Conservation (phyloP, 805 yeast species). For the Wickerhamomyces ciferrii region DNA sequence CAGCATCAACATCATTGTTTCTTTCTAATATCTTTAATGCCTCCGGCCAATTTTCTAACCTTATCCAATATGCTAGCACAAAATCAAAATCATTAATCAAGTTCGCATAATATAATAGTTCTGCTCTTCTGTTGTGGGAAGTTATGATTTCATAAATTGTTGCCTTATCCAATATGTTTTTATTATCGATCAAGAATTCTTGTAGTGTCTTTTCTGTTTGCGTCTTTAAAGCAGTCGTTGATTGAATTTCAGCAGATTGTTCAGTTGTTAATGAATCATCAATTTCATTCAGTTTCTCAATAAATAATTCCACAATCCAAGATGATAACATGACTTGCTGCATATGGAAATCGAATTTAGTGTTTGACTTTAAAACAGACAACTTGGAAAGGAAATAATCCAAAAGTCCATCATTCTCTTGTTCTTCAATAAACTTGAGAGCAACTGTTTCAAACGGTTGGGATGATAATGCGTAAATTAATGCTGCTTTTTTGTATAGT, state of each 20-base stretch:
- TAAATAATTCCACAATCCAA: constrained; percentile 30
- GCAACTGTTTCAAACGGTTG: constrained; percentile 70
- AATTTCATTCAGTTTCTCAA: constrained; percentile 27
- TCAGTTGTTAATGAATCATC: constrained; percentile 27
- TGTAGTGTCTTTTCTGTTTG: constrained; percentile 29
- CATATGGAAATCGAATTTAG: constrained; percentile 22
- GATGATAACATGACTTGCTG: constrained; percentile 26
- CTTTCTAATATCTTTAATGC: constrained; percentile 55
- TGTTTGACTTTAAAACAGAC: constrained; percentile 19
- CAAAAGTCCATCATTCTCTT: constrained; percentile 37
- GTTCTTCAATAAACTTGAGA: constrained; percentile 41
- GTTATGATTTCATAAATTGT: constrained; percentile 70
- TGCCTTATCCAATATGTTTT: constrained; percentile 49
- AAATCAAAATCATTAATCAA: constrained; percentile 62
- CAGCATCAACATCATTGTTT: constrained; percentile 39
- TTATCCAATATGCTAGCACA: constrained; percentile 65
- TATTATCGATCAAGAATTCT: constrained; percentile 44
- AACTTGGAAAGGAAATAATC: constrained; percentile 42
- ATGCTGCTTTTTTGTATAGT: constrained; percentile 39
- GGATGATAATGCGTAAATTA: constrained; percentile 54
- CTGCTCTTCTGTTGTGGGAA: constrained; percentile 59
- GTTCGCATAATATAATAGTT: constrained; percentile 63
- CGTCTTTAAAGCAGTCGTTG: constrained; percentile 20
- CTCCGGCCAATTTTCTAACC: constrained; percentile 66
- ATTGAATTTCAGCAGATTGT: constrained; percentile 16